Percentiles rank a stretch among this genome's conserved stretches.
phyloP scores from a whole-genome alignment of 2,329 filamentous ascomycete genomes.

The Thermothelomyces thermophilus region DNA sequence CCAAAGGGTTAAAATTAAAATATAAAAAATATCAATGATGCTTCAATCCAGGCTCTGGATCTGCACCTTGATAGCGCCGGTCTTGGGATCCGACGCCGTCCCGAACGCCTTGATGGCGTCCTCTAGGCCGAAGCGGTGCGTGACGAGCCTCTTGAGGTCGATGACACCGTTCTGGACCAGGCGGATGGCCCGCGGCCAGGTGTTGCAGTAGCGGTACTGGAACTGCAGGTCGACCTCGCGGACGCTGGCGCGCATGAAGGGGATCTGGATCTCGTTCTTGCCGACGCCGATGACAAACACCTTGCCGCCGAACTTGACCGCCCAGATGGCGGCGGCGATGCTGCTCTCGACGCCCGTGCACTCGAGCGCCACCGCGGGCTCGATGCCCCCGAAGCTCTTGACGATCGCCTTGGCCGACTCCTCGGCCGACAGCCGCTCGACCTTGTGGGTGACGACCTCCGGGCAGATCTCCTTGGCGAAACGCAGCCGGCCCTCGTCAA shows the following conservation, averaged over 20 bases:
- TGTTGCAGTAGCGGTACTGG: conserved; percentile 95
- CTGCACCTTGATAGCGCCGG: conserved; percentile 95
- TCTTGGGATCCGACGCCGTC: conserved; percentile 80
- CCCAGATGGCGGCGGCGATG: conserved; percentile 79
- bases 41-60: conserved; percentile 64
- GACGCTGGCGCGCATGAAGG: conserved; percentile 88
- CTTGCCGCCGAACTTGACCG: conserved; percentile 89
- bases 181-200: conserved; percentile 89
- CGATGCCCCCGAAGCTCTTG: conserved; percentile 64
- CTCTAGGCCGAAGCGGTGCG: conserved; percentile 79
- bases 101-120: conserved; percentile 86
- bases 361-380: conserved; percentile 78
- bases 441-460: conserved; percentile 71
- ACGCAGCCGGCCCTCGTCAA: conserved; percentile 74
- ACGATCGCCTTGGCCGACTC: conserved; percentile 65
- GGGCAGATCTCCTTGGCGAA: conserved; percentile 84
- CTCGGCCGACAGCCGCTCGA: conserved; percentile 56
- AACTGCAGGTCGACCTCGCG: conserved; percentile 92
- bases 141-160: conserved; percentile 74
- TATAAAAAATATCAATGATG: neutral
- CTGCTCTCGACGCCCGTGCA: conserved; percentile 93
- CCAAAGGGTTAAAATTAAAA: conserved; percentile 1
- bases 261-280: conserved; percentile 89
- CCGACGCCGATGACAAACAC: conserved; percentile 96
- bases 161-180: conserved; percentile 79